Evolutionary conservation across 2,329 filamentous ascomycete species (phyloP).

Genomic region (Clonostachys byssicola): DNA sequence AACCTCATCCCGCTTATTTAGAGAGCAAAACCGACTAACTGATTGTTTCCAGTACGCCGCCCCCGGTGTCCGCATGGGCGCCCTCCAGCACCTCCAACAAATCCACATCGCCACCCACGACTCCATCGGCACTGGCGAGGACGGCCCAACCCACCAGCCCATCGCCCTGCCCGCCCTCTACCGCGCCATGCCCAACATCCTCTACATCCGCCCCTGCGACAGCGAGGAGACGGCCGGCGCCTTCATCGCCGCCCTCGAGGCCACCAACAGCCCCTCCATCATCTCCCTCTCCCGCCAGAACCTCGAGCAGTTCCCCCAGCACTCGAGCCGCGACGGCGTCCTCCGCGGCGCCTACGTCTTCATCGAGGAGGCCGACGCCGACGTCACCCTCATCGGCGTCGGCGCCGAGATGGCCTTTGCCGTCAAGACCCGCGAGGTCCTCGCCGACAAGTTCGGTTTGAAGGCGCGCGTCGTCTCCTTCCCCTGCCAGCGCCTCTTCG

Average conservation of each 20-base stretch:
- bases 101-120: slow-evolving; percentile 62
- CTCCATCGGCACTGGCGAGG: slow-evolving; percentile 53
- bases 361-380: slow-evolving; percentile 32
- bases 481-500: slow-evolving; percentile 38
- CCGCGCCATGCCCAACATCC: slow-evolving; percentile 58
- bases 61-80: slow-evolving; percentile 56
- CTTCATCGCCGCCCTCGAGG: slow-evolving; percentile 41
- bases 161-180: slow-evolving; percentile 53
- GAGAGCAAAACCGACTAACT: not conserved
- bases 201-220: slow-evolving; percentile 57
- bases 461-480: slow-evolving; percentile 35
- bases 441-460: slow-evolving; percentile 31
- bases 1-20: not conserved
- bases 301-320: slow-evolving; percentile 29
- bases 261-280: slow-evolving; percentile 33
- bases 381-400: slow-evolving; percentile 37
- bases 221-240: slow-evolving; percentile 54
- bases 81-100: slow-evolving; percentile 46
- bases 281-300: slow-evolving; percentile 43
- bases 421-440: slow-evolving; percentile 21
- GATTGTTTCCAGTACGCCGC: slow-evolving; percentile 38
- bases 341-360: slow-evolving; percentile 41
- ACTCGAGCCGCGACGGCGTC: slow-evolving; percentile 32
- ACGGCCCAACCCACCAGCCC: slow-evolving; percentile 60
- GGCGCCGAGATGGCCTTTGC: slow-evolving; percentile 27